A percentile compares a stretch with the other conserved stretches of the same genome.
Evolutionary conservation across 129 eudicot species (phyloP).

Genomic region (Dittrichia graveolens): DNA sequence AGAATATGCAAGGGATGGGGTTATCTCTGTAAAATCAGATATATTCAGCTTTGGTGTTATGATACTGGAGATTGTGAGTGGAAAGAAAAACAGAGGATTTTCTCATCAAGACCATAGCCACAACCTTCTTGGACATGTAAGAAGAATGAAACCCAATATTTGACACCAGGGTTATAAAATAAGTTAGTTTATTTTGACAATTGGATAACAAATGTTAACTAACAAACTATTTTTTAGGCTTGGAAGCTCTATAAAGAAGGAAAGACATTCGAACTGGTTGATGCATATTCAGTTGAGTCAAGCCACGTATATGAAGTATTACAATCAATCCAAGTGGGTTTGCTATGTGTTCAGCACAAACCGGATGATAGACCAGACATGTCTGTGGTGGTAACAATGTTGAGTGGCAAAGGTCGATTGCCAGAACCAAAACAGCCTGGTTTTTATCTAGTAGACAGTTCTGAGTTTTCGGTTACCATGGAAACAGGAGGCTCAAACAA

Average conservation of each 20-base stretch:
- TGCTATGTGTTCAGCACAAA: conserved; percentile 42
- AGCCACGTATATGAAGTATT: conserved; percentile 17
- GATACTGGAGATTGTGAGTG: conserved; percentile 28
- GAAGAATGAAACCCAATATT: neutral
- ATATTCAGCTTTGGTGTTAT: conserved; percentile 36
- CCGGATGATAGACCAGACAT: conserved; percentile 36
- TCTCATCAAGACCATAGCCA: conserved; percentile 21
- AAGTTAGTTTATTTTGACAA: neutral
- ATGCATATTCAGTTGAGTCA: neutral
- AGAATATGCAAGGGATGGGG: conserved; percentile 27
- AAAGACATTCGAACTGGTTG: conserved; percentile 31
- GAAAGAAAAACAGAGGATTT: conserved; percentile 34
- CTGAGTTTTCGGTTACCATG: conserved; percentile 1
- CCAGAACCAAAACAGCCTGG: conserved; percentile 39
- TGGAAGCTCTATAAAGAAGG: conserved; percentile 39
- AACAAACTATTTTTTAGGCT: conserved; percentile 13
- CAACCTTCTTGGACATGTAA: conserved; percentile 39
- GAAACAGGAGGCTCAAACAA: conserved; percentile 11
- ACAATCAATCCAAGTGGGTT: conserved; percentile 27
- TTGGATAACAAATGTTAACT: neutral
- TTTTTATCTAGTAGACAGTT: conserved; percentile 23
- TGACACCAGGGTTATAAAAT: neutral
- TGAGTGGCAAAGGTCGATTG: conserved; percentile 16
- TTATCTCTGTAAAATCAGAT: conserved; percentile 30
- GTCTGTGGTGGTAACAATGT: conserved; percentile 30